Evolutionary conservation across 108 stramenopile species (phyloP), one percentile per base, ranked within the genome.

Genomic region (Skeletonema menzelii): DNA sequence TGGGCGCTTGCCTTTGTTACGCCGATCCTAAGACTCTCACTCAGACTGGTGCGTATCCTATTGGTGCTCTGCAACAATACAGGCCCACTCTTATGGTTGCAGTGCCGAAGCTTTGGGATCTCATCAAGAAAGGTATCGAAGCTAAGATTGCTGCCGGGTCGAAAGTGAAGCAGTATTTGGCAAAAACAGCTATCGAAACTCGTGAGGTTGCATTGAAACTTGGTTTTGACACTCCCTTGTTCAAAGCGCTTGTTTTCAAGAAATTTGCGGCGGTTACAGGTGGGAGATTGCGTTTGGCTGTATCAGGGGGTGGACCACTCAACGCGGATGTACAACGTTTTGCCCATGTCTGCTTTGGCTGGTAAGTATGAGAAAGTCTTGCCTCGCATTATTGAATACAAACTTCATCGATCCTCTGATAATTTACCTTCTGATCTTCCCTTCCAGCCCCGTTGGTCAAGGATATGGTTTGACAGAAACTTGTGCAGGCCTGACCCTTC

Each of bases 61-160:
- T 87, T 35, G 94, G 94, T 28, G 91, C 93, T 8, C 74, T 96
- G 55, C 91, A 96, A 84, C 85, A 88, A 60, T 96, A 79, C 80
- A 59, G 66, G 5, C 95, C 95, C 31, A 92, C 92, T 11, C 63
- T 91, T 66, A 91, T 96, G 91, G 91, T 88, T 22, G 95, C 86
- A 15, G 95, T 96, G 34, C 95, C 95, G 31, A 96, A 96, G 73
- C 91, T 97, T 83, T 97, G 96, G 96, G 96, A 97, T 78, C 85
- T 91, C 65, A 94, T 96, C 77, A 96, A 96, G 76, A 96, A 96
- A 70, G 95, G 91, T 27, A 75, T 94, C 53, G 67, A 91, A 63
- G 91, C 90, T 49, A 94, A 94, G 80, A 86, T 96, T 31, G 84
- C 85, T 8, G 65, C 66, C 4, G 88, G 82, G 20, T 84, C 87